phyloP scores from a whole-genome alignment of 805 yeast species.

The Candida broadrunensis region DNA sequence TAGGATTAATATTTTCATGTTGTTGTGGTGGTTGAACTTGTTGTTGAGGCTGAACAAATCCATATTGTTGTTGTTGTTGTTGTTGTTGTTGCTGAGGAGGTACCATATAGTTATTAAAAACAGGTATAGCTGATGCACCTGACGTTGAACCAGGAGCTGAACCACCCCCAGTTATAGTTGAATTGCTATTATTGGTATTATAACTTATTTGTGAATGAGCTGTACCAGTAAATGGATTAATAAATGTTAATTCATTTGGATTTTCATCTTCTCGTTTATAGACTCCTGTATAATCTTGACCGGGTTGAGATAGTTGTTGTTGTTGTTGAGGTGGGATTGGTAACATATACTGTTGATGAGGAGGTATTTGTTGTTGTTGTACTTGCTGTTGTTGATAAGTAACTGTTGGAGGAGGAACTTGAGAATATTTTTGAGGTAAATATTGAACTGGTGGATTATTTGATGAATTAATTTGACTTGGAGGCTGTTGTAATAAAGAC shows the following conservation, averaged over 20 bases:
- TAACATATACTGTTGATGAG: constrained; percentile 8
- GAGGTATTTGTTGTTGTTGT: constrained; percentile 5
- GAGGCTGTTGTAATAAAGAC: constrained; percentile 23
- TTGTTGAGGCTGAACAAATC: constrained; percentile 1
- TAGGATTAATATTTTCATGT: constrained; percentile 1
- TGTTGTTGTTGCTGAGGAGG: constrained; percentile 7
- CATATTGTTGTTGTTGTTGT: background rate
- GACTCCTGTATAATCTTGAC: constrained; percentile 1
- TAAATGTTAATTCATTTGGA: constrained; percentile 15
- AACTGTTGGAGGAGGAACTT: background rate
- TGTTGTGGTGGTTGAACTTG: background rate
- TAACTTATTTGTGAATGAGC: constrained; percentile 5
- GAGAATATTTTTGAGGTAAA: constrained; percentile 1
- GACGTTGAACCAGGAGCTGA: constrained; percentile 2
- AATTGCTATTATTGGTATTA: background rate
- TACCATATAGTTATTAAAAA: constrained; percentile 8
- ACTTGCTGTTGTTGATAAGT: background rate
- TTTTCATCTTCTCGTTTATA: constrained; percentile 13
- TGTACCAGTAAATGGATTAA: constrained; percentile 17
- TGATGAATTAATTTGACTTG: constrained; percentile 1
- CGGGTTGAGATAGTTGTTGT: constrained; percentile 4
- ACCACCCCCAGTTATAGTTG: constrained; percentile 2
- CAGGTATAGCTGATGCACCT: constrained; percentile 3
- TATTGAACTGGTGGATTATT: constrained; percentile 1
- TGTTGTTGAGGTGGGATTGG: constrained; percentile 8